phyloP scores from a whole-genome alignment of 331 rosid species.

The Cydonia oblonga region DNA sequence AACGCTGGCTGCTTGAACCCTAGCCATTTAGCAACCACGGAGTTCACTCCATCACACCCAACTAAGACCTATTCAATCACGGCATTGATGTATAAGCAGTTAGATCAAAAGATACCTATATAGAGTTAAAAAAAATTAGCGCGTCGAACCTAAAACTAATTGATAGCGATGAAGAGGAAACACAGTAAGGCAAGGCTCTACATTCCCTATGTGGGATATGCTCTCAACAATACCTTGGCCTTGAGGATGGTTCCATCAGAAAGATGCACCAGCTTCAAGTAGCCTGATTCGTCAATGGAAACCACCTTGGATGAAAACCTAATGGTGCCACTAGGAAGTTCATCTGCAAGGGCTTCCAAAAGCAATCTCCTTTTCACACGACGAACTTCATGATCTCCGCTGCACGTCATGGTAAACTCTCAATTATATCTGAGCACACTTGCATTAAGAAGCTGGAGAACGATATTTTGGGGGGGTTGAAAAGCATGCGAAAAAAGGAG shows the following conservation, averaged over 20 bases:
- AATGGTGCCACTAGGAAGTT: conserved; percentile 51
- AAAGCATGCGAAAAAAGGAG: too few relatives aligned
- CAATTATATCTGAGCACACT: neutral
- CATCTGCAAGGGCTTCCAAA: conserved; percentile 47
- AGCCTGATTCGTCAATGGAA: conserved; percentile 45
- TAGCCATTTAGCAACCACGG: conserved; percentile 52
- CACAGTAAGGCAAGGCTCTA: neutral
- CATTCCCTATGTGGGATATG: neutral
- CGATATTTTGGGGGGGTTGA: too few relatives aligned
- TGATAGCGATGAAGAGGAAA: neutral
- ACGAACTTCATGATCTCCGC: conserved; percentile 40
- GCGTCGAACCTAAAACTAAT: neutral
- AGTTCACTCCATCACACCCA: conserved; percentile 77
- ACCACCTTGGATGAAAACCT: conserved; percentile 54
- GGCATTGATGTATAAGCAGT: neutral
- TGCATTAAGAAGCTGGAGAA: neutral
- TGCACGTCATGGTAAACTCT: conserved; percentile 6
- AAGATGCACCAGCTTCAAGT: conserved; percentile 49
- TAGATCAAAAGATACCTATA: neutral
- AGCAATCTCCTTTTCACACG: conserved; percentile 36
- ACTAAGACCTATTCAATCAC: conserved; percentile 36
- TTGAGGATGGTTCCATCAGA: conserved; percentile 47
- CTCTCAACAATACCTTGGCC: conserved; percentile 37
- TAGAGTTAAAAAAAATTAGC: neutral
- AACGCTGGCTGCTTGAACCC: conserved; percentile 40